Evolutionary conservation across 208 protist species (phyloP).

Genomic region (Leishmania turanica): DNA sequence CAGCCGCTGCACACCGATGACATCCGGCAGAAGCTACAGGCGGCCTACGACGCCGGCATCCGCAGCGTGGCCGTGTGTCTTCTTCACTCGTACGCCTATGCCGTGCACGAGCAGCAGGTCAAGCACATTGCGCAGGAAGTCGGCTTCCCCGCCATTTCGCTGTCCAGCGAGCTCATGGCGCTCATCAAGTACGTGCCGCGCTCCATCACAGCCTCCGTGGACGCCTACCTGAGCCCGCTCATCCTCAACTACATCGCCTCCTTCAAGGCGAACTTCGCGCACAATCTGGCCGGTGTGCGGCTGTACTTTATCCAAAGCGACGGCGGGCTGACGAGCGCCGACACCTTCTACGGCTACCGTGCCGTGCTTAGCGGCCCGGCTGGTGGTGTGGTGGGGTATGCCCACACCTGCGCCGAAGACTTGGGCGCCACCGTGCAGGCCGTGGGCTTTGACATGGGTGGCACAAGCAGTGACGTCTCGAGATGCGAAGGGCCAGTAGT

Average conservation of each 20-base stretch:
- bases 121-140: constrained; percentile 80
- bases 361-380: constrained; percentile 95
- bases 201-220: constrained; percentile 94
- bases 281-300: constrained; percentile 50
- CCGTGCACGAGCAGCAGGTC: constrained; percentile 84
- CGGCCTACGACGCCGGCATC: constrained; percentile 74
- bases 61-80: constrained; percentile 91
- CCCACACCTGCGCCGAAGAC: constrained; percentile 68
- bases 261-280: constrained; percentile 66
- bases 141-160: constrained; percentile 92
- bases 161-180: constrained; percentile 92
- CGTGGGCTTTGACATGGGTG: constrained; percentile 96
- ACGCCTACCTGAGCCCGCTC: constrained; percentile 96
- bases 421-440: constrained; percentile 37
- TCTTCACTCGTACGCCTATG: constrained; percentile 94
- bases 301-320: constrained; percentile 93
- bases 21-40: constrained; percentile 44
- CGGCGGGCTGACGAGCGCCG: constrained; percentile 91
- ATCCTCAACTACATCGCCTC: constrained; percentile 85
- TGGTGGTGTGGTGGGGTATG: constrained; percentile 95
- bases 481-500: constrained; percentile 74
- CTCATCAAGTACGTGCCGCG: constrained; percentile 93
- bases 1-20: constrained; percentile 50
- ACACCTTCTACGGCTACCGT: constrained; percentile 89
- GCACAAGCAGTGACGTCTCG: constrained; percentile 95